Conservation (phyloP, 1,284 basidiomycete species). For the Apiotrichum montevideense region DNA sequence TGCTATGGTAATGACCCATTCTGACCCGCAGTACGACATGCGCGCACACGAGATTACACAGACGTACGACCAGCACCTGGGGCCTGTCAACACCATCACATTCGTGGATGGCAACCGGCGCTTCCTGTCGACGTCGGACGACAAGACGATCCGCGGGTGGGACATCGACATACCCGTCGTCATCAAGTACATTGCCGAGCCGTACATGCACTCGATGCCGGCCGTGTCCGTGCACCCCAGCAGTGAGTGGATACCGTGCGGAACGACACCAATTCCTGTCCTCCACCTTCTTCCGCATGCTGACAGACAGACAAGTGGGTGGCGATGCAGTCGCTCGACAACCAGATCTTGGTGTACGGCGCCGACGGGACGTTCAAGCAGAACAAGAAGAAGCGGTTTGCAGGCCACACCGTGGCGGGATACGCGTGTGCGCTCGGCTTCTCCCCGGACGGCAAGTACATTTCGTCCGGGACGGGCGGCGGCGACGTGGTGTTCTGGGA, state of each 20-base stretch:
- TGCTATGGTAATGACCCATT: conserved; percentile 30
- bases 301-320: conserved; percentile 76
- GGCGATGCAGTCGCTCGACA: conserved; percentile 94
- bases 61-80: conserved; percentile 97
- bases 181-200: conserved; percentile 99
- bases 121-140: conserved; percentile 97
- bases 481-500: conserved; percentile 99
- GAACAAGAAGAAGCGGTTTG: conserved; percentile 96
- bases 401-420: conserved; percentile 90
- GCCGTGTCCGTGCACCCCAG: conserved; percentile 90
- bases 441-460: conserved; percentile 92
- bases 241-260: conserved; percentile 55
- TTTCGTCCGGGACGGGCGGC: conserved; percentile 89
- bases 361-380: conserved; percentile 91
- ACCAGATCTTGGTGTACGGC: conserved; percentile 94
- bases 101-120: conserved; percentile 93
- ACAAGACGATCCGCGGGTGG: conserved; percentile 99
- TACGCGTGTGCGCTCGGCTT: conserved; percentile 96
- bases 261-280: no score
- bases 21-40: conserved; percentile 74
- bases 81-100: conserved; percentile 96
- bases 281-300: not conserved
- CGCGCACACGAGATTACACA: conserved; percentile 88
- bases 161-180: conserved; percentile 97
- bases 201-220: conserved; percentile 99